These are phyloP conservation scores for Zizania latifolia DNA, from an alignment of 176 grass and related monocot genomes.

Conservation along the genomic window DNA sequence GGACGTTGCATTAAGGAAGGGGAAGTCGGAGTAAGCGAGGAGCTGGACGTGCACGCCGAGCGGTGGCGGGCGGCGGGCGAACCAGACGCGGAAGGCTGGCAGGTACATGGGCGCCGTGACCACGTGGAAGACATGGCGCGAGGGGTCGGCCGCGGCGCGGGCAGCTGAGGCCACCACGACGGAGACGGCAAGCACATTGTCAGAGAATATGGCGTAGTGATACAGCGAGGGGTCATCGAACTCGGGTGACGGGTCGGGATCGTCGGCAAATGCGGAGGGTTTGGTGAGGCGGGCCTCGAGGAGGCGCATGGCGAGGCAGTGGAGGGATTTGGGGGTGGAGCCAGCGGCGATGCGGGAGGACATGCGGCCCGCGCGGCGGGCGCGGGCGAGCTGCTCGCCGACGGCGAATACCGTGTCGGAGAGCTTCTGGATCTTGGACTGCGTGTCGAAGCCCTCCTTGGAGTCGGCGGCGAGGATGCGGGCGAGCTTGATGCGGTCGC, in stretches of 20 bases:
- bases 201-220: conserved; percentile 87
- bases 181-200: conserved; percentile 81
- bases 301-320: conserved; percentile 97
- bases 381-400: conserved; percentile 65
- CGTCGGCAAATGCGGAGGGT: conserved; percentile 37
- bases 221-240: conserved; percentile 54
- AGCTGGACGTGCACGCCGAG: conserved; percentile 75
- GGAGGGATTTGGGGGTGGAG: conserved; percentile 93
- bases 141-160: conserved; percentile 52
- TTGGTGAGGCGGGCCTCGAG: conserved; percentile 74
- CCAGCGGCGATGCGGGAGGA: conserved; percentile 69
- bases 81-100: conserved; percentile 68
- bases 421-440: conserved; percentile 95
- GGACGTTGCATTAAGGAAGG: conserved; percentile 68
- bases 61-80: conserved; percentile 55
- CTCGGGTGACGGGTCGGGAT: conserved; percentile 27
- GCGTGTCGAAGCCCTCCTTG: conserved; percentile 89
- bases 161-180: conserved; percentile 76
- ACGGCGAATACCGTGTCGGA: conserved; percentile 95
- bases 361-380: conserved; percentile 57
- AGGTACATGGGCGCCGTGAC: conserved; percentile 95
- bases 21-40: conserved; percentile 53
- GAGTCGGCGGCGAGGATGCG: conserved; percentile 68
- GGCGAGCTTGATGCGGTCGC: conserved; percentile 75
- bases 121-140: conserved; percentile 83